These are phyloP conservation scores for Moringa oleifera DNA, from an alignment of 345 rosid species.

Conservation along the genomic window DNA sequence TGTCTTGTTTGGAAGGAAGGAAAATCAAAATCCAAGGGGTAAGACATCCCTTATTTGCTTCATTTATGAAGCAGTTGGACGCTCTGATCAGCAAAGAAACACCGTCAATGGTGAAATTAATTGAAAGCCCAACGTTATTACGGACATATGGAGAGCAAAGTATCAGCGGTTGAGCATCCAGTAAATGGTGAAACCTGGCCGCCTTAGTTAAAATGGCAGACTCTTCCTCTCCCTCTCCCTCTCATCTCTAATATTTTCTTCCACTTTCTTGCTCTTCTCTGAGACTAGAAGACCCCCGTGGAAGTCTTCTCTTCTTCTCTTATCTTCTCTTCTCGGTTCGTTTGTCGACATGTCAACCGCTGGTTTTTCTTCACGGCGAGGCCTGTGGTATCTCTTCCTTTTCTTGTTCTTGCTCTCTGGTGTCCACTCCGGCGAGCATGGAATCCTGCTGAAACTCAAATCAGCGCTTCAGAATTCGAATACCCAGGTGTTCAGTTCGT, in stretches of 20 bases:
- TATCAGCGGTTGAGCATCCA: no score
- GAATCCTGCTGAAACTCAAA: constrained; percentile 42
- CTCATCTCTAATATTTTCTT: not conserved
- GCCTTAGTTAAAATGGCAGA: constrained; percentile 1
- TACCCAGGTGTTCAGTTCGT: constrained; percentile 38
- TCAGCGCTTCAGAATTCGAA: constrained; percentile 29
- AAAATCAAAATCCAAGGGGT: no score
- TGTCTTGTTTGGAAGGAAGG: no score
- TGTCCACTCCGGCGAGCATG: constrained; percentile 51
- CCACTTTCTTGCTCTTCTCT: not conserved
- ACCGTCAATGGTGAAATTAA: no score
- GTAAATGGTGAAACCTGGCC: constrained; percentile 4
- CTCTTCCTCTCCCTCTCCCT: no score
- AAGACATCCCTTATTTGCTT: no score
- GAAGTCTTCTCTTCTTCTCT: constrained; percentile 4
- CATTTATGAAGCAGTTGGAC: no score
- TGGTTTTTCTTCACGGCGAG: constrained; percentile 3
- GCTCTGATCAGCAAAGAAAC: no score
- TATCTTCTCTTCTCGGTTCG: constrained; percentile 1
- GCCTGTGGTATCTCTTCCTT: constrained; percentile 7
- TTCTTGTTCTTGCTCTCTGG: constrained; percentile 21
- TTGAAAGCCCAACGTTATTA: no score
- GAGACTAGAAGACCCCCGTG: no score
- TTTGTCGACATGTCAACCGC: constrained; percentile 27
- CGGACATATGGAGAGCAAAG: no score